Evolutionary conservation across 306 rosid species (phyloP).

Genomic region (Prunus mira): DNA sequence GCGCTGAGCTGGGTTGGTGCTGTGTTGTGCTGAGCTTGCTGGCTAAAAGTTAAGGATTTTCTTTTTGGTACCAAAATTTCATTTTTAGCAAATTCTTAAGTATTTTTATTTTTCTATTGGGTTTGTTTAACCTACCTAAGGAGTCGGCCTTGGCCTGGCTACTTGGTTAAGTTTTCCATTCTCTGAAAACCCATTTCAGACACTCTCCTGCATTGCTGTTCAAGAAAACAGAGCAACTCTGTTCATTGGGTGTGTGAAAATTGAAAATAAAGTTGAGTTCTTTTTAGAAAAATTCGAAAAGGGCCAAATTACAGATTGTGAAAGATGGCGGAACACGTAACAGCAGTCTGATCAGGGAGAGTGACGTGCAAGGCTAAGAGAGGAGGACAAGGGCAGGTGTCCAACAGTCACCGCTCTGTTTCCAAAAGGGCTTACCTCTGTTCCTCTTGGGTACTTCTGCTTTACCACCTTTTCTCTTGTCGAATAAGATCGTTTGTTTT

Average conservation of each 20-base stretch:
- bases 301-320: not conserved
- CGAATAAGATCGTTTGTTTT: conserved; percentile 27
- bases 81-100: not conserved
- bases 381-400: conserved; percentile 47
- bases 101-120: not conserved
- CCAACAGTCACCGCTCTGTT: conserved; percentile 30
- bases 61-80: not conserved
- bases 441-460: not conserved
- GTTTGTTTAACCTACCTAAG: not conserved
- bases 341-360: conserved; percentile 24
- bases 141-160: not conserved
- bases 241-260: no score
- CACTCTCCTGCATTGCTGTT: not conserved
- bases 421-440: not conserved
- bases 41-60: not conserved
- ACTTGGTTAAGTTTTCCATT: not conserved
- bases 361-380: conserved; percentile 46
- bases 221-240: not conserved
- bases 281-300: not conserved
- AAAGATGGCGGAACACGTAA: conserved; percentile 6
- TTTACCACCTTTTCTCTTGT: not conserved
- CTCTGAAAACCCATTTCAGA: not conserved
- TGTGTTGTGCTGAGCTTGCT: not conserved
- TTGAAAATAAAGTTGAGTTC: not conserved
- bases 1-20: conserved; percentile 14